Percentiles rank a stretch among this genome's conserved stretches.
These are phyloP conservation scores for Xerocomus brunneocitrinus DNA, from an alignment of 768 basidiomycete genomes.

Conservation along the genomic window DNA sequence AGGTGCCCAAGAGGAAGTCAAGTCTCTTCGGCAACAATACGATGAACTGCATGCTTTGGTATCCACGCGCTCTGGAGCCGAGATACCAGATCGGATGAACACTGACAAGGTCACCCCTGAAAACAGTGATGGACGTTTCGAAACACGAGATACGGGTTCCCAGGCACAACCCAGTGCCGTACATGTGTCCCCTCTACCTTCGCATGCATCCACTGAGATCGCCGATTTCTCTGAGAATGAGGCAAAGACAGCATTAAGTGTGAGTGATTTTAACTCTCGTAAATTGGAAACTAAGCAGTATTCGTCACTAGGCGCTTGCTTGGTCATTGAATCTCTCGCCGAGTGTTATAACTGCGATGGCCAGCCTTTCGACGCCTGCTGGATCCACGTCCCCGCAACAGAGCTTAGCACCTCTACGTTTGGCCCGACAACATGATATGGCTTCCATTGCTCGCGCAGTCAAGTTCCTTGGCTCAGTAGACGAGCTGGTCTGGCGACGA, in stretches of 20 bases:
- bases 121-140: background rate
- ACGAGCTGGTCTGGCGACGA: slow-evolving; percentile 29
- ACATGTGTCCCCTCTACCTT: background rate
- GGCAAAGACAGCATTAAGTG: slow-evolving; percentile 18
- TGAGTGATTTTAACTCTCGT: slow-evolving; percentile 8
- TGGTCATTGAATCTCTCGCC: slow-evolving; percentile 13
- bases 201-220: slow-evolving; percentile 12
- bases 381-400: background rate
- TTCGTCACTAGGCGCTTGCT: slow-evolving; percentile 8
- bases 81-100: background rate
- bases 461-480: slow-evolving; percentile 23
- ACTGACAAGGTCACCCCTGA: background rate
- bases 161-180: background rate
- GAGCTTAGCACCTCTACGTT: background rate
- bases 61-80: slow-evolving; percentile 9
- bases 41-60: slow-evolving; percentile 21
- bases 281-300: background rate
- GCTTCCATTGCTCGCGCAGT: slow-evolving; percentile 21
- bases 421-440: slow-evolving; percentile 11
- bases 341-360: background rate
- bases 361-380: background rate
- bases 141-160: background rate
- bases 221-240: slow-evolving; percentile 19
- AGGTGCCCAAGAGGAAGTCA: slow-evolving; percentile 22
- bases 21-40: slow-evolving; percentile 23